Conservation (phyloP, 2,329 filamentous ascomycete species). For the Penicillium sp. region DNA sequence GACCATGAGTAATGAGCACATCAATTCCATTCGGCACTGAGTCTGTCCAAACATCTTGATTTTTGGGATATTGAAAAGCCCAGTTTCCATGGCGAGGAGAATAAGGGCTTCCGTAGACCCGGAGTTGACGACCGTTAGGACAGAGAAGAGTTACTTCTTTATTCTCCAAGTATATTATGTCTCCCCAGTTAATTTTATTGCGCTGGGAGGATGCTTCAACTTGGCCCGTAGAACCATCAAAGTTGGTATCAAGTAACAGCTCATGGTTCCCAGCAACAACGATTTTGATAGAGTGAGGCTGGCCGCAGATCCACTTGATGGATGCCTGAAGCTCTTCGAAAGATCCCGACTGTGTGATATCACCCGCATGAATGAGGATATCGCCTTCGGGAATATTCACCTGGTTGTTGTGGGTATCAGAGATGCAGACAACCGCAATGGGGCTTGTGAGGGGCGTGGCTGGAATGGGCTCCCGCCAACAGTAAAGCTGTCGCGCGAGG, state of each 20-base stretch:
- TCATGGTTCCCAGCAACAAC: conserved; percentile 86
- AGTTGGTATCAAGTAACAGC: conserved; percentile 67
- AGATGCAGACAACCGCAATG: conserved; percentile 30
- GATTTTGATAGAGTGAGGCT: conserved; percentile 76
- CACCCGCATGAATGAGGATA: conserved; percentile 47
- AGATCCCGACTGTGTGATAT: conserved; percentile 64
- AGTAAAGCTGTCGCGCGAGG: conserved; percentile 20
- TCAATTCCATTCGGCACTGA: conserved; percentile 65
- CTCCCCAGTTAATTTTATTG: conserved; percentile 56
- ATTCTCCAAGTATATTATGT: conserved; percentile 73
- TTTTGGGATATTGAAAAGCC: conserved; percentile 73
- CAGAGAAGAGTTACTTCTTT: conserved; percentile 64
- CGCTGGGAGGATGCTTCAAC: conserved; percentile 54
- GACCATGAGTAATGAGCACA: conserved; percentile 76
- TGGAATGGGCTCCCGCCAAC: conserved; percentile 14
- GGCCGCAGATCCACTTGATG: conserved; percentile 72
- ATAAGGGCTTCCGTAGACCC: conserved; percentile 75
- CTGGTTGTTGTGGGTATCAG: conserved; percentile 36
- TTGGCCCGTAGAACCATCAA: background rate
- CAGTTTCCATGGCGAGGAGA: conserved; percentile 73
- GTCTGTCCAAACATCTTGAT: conserved; percentile 67
- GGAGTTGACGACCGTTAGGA: conserved; percentile 59
- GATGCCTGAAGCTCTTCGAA: conserved; percentile 71
- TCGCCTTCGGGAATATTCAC: conserved; percentile 31
- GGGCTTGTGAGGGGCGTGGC: conserved; percentile 12